A percentile compares a stretch with the other conserved stretches of the same genome.
Conservation (phyloP, 192 early-diverging fungal genomes). For the Podila epicladia region DNA sequence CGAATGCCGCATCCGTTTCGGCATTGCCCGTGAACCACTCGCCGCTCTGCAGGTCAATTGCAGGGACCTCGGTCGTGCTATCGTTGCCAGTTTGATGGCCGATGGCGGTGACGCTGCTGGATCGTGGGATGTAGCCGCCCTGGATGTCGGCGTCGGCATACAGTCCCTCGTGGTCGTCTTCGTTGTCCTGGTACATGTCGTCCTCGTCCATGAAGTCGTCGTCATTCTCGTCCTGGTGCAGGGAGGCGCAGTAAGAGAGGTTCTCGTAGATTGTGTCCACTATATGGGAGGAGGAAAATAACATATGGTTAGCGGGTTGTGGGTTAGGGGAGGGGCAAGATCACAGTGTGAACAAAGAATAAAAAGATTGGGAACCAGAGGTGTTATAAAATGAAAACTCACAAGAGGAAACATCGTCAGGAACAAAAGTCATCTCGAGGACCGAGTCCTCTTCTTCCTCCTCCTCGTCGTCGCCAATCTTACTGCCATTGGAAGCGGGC, state of each 20-base stretch:
- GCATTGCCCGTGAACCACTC: conserved; percentile 47
- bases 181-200: conserved; percentile 29
- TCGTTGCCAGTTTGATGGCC: not conserved
- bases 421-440: conserved; percentile 68
- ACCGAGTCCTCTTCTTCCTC: conserved; percentile 58
- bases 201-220: conserved; percentile 49
- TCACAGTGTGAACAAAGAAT: conserved; percentile 2
- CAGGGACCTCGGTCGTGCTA: conserved; percentile 14
- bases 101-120: conserved; percentile 28
- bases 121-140: conserved; percentile 41
- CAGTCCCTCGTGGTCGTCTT: conserved; percentile 37
- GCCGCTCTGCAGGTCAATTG: conserved; percentile 40
- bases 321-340: too few species aligned
- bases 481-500: conserved; percentile 27
- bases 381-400: conserved; percentile 16
- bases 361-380: not conserved
- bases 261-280: conserved; percentile 76
- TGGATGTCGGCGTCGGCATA: conserved; percentile 48
- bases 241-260: conserved; percentile 70
- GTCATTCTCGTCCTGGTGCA: conserved; percentile 71
- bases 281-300: conserved; percentile 14
- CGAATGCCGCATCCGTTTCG: conserved; percentile 40
- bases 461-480: conserved; percentile 48
- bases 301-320: not conserved
- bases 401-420: conserved; percentile 65